Evolutionary conservation across 2,329 filamentous ascomycete species (phyloP), one percentile per base, ranked within the genome.

Genomic region (Lachnellula suecica): DNA sequence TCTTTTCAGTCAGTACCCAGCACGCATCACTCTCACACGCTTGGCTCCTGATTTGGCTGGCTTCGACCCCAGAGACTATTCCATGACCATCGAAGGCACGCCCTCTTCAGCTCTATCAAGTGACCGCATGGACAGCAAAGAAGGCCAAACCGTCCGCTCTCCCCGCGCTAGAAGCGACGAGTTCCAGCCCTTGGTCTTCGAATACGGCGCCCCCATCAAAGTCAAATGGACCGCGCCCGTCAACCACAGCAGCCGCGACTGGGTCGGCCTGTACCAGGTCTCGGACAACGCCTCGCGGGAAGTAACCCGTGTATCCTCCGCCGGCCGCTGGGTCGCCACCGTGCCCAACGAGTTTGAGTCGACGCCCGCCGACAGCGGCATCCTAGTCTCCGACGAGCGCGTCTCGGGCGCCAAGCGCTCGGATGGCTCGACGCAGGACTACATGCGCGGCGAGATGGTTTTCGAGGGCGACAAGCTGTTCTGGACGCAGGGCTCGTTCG

Each of bases 401-500:
- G 70, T 85, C 1, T 68, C 75, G 0, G 74, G 71, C 15, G 64
- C 68, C 0, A 61, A 70, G 37, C 70, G 72, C 24, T 59, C 72
- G 59, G 73, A 76, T 63, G 74, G 76, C 1, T 74, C 77, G 2
- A 79, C 79, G 3, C 73, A 71, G 17, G 79, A 88, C 52, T 78
- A 85, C 59, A 81, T 90, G 4, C 79, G 82, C 11, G 94, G 94
- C 40, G 91, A 96, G 68, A 86, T 97, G 65, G 71, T 90, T 11
- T 97, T 99, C 67, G 78, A 85, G 9, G 92, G 94, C 44, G 92
- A 97, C 73, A 96, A 96, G 72, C 80, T 97, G 2, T 99, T 91
- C 87, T 99, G 94, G 94, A 96, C 89, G 0, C 89, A 93, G 56
- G 94, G 94, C 49, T 89, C 95, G 3, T 99, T 96, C 66, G 94